Evolutionary conservation across 176 grass and related monocot genomes (phyloP).

Genomic region (Carex cristatella): DNA sequence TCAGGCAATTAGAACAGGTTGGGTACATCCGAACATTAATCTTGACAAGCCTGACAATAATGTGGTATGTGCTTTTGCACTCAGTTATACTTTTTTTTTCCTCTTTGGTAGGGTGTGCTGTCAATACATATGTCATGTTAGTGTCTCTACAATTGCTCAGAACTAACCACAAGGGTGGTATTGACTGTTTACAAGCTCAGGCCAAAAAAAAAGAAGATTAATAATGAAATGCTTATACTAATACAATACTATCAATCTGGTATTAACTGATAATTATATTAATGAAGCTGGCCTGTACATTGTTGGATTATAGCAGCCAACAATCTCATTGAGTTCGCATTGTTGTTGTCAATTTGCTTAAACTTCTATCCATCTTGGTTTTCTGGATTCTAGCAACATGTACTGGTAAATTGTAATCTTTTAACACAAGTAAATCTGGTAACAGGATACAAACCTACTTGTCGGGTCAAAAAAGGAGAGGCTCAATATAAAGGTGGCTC

Average conservation of each 20-base stretch:
- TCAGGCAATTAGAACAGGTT: constrained; percentile 97
- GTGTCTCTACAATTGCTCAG: neutral
- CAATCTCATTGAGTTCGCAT: neutral
- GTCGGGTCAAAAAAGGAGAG: constrained; percentile 82
- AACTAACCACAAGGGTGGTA: neutral
- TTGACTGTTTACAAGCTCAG: neutral
- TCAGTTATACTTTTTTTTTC: neutral
- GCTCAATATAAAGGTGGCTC: constrained; percentile 71
- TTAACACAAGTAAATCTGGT: constrained; percentile 18
- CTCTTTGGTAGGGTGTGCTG: neutral
- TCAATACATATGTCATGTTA: neutral
- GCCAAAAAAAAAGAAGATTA: neutral
- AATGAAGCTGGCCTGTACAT: neutral
- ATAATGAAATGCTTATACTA: neutral
- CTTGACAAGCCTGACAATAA: constrained; percentile 82
- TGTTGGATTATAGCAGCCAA: neutral
- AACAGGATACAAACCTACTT: constrained; percentile 57
- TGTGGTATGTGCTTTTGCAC: constrained; percentile 51
- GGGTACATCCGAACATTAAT: constrained; percentile 98
- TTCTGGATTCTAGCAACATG: neutral
- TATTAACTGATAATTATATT: neutral
- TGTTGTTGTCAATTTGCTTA: neutral
- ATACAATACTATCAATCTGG: neutral
- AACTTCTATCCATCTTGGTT: neutral
- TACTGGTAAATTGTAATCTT: neutral